Base-by-base conservation (phyloP, 2,329 filamentous ascomycete species). In the Huntiella decipiens region DNA sequence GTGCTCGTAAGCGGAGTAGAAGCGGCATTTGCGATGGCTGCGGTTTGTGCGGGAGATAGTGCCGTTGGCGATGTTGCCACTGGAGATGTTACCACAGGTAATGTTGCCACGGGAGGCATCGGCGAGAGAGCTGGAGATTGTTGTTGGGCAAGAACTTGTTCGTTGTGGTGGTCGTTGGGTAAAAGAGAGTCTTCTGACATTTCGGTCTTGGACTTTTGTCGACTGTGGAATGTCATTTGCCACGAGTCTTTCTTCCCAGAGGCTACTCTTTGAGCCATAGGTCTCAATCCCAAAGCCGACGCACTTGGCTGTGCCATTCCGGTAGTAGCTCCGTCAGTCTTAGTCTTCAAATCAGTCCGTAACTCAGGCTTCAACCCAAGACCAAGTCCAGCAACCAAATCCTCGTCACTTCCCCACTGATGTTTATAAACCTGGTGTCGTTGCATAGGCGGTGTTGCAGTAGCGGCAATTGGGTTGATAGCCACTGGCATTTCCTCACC, bases 361-460 rank as follows among this genome's bases (percentile, higher is more conserved):
- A 77, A 56, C 46, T 70, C 65, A 1, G 66, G 66, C 35, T 71
- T 65, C 3, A 76, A 69, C 10, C 80, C 73, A 35, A 88, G 74
- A 5, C 88, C 87, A 3, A 94, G 56, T 50, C 79, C 82, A 43
- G 81, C 70, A 4, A 92, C 85, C 1, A 96, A 71, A 57, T 96
- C 85, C 56, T 92, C 86, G 54, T 96, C 88, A 54, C 85, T 94
- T 38, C 84, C 86, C 78, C 82, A 88, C 47, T 82, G 74, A 43
- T 74, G 72, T 22, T 49, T 49, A 39, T 49, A 49, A 11, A 49
- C 47, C 3, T 50, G 77, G 63, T 38, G 79, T 51, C 8, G 69
- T 67, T 52, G 65, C 70, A 51, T 68, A 12, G n/a, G 12, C 10
- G 40, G 13, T 3, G 39, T 16, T 64, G 51, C 60, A 64, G 13